phyloP scores from a whole-genome alignment of 2,329 filamentous ascomycete genomes.

The Penicillium janthinellum region DNA sequence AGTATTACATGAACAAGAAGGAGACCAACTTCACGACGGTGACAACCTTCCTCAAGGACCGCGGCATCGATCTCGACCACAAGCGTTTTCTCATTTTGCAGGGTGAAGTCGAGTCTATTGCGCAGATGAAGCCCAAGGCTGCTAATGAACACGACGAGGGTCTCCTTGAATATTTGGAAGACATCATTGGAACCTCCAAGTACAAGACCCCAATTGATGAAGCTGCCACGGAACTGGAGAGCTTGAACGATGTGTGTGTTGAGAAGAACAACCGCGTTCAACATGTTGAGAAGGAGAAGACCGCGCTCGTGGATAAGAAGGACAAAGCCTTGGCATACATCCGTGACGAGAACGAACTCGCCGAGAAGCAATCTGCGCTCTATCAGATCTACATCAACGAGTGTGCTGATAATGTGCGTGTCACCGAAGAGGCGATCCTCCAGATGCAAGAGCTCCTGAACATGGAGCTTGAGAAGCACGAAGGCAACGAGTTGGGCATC shows the following conservation, averaged over 20 bases:
- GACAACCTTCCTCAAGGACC: conserved; percentile 79
- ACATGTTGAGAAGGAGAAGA: conserved; percentile 97
- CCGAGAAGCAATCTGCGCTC: conserved; percentile 82
- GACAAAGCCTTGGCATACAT: conserved; percentile 88
- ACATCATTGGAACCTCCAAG: conserved; percentile 98
- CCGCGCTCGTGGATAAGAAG: conserved; percentile 91
- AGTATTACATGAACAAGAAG: conserved; percentile 93
- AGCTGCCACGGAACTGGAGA: conserved; percentile 84
- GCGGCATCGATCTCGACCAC: conserved; percentile 93
- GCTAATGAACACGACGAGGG: conserved; percentile 94
- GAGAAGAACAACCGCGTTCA: conserved; percentile 96
- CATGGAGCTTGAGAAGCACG: conserved; percentile 85
- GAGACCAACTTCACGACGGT: conserved; percentile 91
- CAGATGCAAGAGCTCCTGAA: conserved; percentile 88
- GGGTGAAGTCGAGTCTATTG: conserved; percentile 97
- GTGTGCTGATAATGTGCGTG: conserved; percentile 82
- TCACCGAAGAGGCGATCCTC: conserved; percentile 85
- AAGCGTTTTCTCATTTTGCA: conserved; percentile 97
- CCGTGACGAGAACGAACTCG: conserved; percentile 88
- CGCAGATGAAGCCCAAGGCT: conserved; percentile 98
- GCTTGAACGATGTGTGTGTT: conserved; percentile 87
- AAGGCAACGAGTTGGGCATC: conserved; percentile 86
- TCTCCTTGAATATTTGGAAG: conserved; percentile 92
- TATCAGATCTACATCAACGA: conserved; percentile 92
- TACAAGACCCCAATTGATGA: conserved; percentile 98